Evolutionary conservation across 257 asterid genomes (phyloP), one percentile per base, ranked within the genome.

Genomic region (Mitragyna speciosa): DNA sequence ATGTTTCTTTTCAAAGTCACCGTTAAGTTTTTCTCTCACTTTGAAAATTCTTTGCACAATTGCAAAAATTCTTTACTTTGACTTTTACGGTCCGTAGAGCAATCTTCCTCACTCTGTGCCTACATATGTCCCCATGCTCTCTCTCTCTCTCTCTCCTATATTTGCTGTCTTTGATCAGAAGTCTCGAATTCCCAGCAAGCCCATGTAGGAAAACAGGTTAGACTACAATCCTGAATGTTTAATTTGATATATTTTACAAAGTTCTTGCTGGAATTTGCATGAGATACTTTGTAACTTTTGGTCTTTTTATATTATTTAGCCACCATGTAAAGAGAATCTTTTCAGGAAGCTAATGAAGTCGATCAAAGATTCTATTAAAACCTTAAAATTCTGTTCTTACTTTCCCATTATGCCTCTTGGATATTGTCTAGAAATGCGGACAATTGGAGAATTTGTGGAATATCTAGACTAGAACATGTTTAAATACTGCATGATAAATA

Each of bases 1-100:
- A 52, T 76, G 79, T 76, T 51, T 64, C 48, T 79, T 65, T 70
- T 75, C 78, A 69, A 81, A 15, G 82, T 74, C 69, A 64, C 41
- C 12, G 69, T 59, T n/a, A 17, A 20, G 20, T 58, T n/a, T 24
- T 19, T 52, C 71, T 75, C 47, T 64, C 0, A 1, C 30, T 73
- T 64, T 33, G 43, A 77, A 74, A 68, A 73, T 39, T 73, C 26
- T 11, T 17, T 59, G 48, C 56, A 6, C 47, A 22, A 59, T 39
- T 24, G 12, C 67, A 43, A 36, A 66, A 70, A 63, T 71, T 69
- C 65, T 66, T 36, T n/a, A 39, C 70, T 68, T 61, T 83, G 78
- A 66, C 80, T 81, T 82, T 30, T 77, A 24, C 58, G 31, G 73
- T 73, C 17, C n/a, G 26, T 47, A 43, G 33, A 64, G 43, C n/a